These are phyloP conservation scores for Furculomyces boomerangus DNA, from an alignment of 371 early-diverging fungal genomes.

Conservation along the genomic window DNA sequence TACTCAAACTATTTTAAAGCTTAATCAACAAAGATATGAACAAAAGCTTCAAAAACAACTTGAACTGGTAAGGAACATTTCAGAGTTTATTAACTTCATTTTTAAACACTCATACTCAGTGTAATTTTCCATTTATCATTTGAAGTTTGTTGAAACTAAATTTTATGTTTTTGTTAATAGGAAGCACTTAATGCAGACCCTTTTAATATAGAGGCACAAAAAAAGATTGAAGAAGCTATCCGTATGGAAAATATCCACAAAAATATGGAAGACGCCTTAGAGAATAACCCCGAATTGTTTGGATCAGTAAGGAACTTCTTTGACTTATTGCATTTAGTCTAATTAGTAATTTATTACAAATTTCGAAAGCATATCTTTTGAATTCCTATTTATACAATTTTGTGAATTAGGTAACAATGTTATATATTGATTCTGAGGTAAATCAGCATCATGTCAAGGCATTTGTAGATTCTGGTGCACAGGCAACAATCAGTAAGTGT, in stretches of 20 bases:
- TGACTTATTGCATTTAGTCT: neutral
- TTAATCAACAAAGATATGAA: conserved; percentile 8
- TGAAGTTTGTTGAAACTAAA: neutral
- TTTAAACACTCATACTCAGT: neutral
- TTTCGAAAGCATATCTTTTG: neutral
- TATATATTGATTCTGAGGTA: conserved; percentile 76
- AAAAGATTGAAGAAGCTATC: conserved; percentile 78
- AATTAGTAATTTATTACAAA: neutral
- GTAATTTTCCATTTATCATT: neutral
- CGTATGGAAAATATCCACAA: conserved; percentile 64
- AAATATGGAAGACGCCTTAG: conserved; percentile 82
- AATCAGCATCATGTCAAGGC: conserved; percentile 79
- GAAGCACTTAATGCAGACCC: conserved; percentile 47
- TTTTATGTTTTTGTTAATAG: neutral
- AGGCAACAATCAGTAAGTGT: conserved; percentile 60
- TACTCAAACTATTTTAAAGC: conserved; percentile 6
- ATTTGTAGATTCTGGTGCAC: conserved; percentile 94
- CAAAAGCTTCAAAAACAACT: conserved; percentile 14
- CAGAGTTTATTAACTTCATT: too few species aligned
- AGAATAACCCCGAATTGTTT: conserved; percentile 90
- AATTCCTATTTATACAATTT: too few species aligned
- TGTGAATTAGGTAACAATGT: conserved; percentile 40
- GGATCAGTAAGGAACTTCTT: conserved; percentile 29
- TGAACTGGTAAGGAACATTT: conserved; percentile 17
- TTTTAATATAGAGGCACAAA: conserved; percentile 79